These are phyloP conservation scores for Neonectria magnoliae DNA, from an alignment of 2,329 filamentous ascomycete species.

Conservation along the genomic window DNA sequence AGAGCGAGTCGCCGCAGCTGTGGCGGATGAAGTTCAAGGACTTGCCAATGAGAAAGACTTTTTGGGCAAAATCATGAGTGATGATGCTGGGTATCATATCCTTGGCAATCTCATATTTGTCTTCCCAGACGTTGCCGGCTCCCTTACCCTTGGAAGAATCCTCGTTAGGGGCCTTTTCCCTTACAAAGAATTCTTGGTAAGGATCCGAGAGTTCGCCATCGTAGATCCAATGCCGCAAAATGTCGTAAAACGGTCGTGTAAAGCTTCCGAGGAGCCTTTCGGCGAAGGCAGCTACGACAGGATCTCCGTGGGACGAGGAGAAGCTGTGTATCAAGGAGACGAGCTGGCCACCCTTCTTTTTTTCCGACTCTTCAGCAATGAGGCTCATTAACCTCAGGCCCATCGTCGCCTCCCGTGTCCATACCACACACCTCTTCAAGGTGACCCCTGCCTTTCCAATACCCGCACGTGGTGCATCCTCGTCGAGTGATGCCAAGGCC, in stretches of 20 bases:
- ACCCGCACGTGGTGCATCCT: conserved; percentile 71
- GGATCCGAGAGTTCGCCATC: conserved; percentile 98
- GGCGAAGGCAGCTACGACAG: conserved; percentile 91
- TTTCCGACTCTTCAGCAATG: conserved; percentile 90
- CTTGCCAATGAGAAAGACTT: conserved; percentile 97
- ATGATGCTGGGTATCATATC: conserved; percentile 94
- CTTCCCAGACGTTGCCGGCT: conserved; percentile 94
- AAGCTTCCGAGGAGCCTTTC: conserved; percentile 88
- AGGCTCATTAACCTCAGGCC: conserved; percentile 91
- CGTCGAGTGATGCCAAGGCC: conserved; percentile 79
- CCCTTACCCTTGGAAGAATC: conserved; percentile 65
- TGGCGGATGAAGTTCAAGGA: conserved; percentile 98
- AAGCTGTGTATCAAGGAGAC: conserved; percentile 95
- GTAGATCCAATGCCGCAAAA: conserved; percentile 96
- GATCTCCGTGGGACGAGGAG: conserved; percentile 92
- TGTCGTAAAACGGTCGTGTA: conserved; percentile 95
- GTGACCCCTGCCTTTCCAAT: conserved; percentile 91
- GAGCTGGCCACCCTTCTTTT: conserved; percentile 85
- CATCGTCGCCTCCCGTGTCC: conserved; percentile 98
- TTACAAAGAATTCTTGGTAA: conserved; percentile 94
- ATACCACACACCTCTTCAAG: conserved; percentile 93
- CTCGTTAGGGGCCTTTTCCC: conserved; percentile 72
- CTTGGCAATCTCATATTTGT: conserved; percentile 89
- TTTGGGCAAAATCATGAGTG: conserved; percentile 91
- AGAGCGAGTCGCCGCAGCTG: conserved; percentile 90